These are phyloP conservation scores for Scheffersomyces ergatensis DNA, from an alignment of 805 yeast genomes.

Conservation along the genomic window DNA sequence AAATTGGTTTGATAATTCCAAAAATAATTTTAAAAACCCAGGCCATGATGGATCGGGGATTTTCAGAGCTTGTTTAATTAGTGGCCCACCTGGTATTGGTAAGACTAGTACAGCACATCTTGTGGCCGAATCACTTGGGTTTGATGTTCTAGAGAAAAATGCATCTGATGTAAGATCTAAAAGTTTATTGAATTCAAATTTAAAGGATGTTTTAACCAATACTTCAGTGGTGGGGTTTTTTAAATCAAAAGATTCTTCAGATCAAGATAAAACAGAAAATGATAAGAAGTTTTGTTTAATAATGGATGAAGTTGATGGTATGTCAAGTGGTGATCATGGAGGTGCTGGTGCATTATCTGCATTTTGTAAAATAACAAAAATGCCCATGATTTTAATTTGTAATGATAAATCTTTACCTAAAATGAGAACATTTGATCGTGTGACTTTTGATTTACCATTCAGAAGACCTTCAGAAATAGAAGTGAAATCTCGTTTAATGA, in stretches of 20 bases:
- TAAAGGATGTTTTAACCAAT: slow-evolving; percentile 73
- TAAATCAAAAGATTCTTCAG: slow-evolving; percentile 33
- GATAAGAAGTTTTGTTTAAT: slow-evolving; percentile 71
- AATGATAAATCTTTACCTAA: slow-evolving; percentile 91
- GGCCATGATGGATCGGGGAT: slow-evolving; percentile 65
- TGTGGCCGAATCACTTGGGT: slow-evolving; percentile 67
- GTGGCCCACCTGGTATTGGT: slow-evolving; percentile 88
- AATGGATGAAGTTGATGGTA: slow-evolving; percentile 99
- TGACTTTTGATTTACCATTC: slow-evolving; percentile 76
- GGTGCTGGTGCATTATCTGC: slow-evolving; percentile 95
- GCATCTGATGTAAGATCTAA: slow-evolving; percentile 92
- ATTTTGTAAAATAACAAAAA: slow-evolving; percentile 77
- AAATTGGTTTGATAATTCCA: slow-evolving; percentile 66
- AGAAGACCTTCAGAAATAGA: slow-evolving; percentile 84
- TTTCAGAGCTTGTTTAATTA: slow-evolving; percentile 79
- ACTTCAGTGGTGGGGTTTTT: slow-evolving; percentile 82
- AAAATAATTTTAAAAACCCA: slow-evolving; percentile 52
- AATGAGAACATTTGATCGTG: slow-evolving; percentile 92
- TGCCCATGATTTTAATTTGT: slow-evolving; percentile 91
- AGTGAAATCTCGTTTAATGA: slow-evolving; percentile 79
- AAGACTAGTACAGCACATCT: slow-evolving; percentile 81
- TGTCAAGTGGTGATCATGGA: slow-evolving; percentile 98
- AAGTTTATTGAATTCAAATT: slow-evolving; percentile 61
- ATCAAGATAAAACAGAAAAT: slow-evolving; percentile 24
- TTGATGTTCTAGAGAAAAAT: slow-evolving; percentile 72